Base-by-base conservation (phyloP, 2,329 filamentous ascomycete species). In the Paecilomyces sp. region DNA sequence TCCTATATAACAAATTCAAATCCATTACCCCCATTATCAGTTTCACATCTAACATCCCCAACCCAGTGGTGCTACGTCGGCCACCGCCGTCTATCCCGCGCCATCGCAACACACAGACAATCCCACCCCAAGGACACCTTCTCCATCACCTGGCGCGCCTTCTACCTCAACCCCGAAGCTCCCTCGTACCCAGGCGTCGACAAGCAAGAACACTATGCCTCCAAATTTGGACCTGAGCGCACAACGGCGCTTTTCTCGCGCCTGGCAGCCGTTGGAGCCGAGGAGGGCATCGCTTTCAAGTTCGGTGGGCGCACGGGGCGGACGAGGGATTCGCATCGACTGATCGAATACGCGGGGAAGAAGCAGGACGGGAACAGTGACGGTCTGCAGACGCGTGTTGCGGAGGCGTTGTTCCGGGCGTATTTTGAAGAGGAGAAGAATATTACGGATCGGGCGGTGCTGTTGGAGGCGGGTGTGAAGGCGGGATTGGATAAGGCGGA, bases 251-350 rank as follows among this genome's bases (percentile, higher is more conserved):
- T 91, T 60, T 79, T 83, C 58, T 73, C 79, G 54, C 84, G 85
- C 1, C 78, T 92, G 25, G 70, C 76, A 0, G 70, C 79, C 33
- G 73, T 88, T 24, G 90, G 90, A 15, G 77, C 79, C 41, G 75
- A 78, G 24, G 86, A 89, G 55, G 90, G 90, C 0, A 89, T 96
- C 68, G 75, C 83, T 55, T 95, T 95, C 75, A 83, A 83, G 24
- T 89, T 88, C 64, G 83, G 83, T 12, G 89, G 90, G 58, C 84
- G 82, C 64, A 86, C 86, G 5, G 92, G 92, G 55, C 89, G 87
- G 68, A 93, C 91, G 18, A 81, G 90, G 22, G 89, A 95, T 67
- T 89, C 88, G 59, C 91, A 96, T 74, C 84, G 91, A 3, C 70
- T 93, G 61, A 82, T 92, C 53, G 85, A 92, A 76, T 81, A 92